Percentiles rank a stretch among this genome's conserved stretches.
These are phyloP conservation scores for Boletus rex-veris DNA, from an alignment of 768 basidiomycete species.

Conservation along the genomic window DNA sequence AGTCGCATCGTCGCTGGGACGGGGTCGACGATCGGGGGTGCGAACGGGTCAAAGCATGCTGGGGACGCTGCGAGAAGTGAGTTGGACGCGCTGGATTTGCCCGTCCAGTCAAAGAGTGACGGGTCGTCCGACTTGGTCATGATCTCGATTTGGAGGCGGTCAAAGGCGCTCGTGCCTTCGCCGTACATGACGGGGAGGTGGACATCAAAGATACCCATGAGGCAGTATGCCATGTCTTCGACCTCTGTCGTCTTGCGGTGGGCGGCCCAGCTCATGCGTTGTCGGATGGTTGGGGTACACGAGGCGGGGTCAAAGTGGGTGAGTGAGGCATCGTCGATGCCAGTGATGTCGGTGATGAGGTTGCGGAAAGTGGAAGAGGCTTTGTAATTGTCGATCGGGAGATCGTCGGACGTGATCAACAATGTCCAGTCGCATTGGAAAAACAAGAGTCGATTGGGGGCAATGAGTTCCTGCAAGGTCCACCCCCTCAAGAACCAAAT, in stretches of 20 bases:
- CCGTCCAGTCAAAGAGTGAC: slow-evolving; percentile 27
- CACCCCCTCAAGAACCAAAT: slow-evolving; percentile 27
- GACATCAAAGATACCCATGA: slow-evolving; percentile 16
- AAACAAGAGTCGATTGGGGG: no score
- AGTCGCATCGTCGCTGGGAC: slow-evolving; percentile 14
- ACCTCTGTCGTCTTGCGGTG: slow-evolving; percentile 26
- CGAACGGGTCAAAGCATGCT: slow-evolving; percentile 23
- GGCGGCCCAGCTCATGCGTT: slow-evolving; percentile 30
- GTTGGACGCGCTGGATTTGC: slow-evolving; percentile 8
- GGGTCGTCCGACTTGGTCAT: slow-evolving; percentile 22
- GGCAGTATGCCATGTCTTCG: slow-evolving; percentile 29
- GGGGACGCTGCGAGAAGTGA: slow-evolving; percentile 19
- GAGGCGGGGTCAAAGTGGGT: slow-evolving; percentile 1
- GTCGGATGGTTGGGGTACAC: slow-evolving; percentile 9
- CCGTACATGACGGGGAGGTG: no score
- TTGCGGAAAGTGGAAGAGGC: slow-evolving; percentile 6
- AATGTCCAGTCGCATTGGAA: slow-evolving; percentile 10
- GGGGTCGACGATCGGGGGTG: slow-evolving; percentile 11
- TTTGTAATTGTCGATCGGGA: slow-evolving; percentile 20
- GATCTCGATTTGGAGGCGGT: slow-evolving; percentile 1
- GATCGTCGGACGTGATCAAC: slow-evolving; percentile 11
- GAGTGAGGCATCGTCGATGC: background rate
- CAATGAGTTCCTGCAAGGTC: slow-evolving; percentile 3
- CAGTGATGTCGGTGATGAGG: slow-evolving; percentile 15
- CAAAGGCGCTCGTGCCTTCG: background rate